Evolutionary conservation across 2,329 filamentous ascomycete species (phyloP), one percentile per base, ranked within the genome.

Genomic region (Fusarium sp.): DNA sequence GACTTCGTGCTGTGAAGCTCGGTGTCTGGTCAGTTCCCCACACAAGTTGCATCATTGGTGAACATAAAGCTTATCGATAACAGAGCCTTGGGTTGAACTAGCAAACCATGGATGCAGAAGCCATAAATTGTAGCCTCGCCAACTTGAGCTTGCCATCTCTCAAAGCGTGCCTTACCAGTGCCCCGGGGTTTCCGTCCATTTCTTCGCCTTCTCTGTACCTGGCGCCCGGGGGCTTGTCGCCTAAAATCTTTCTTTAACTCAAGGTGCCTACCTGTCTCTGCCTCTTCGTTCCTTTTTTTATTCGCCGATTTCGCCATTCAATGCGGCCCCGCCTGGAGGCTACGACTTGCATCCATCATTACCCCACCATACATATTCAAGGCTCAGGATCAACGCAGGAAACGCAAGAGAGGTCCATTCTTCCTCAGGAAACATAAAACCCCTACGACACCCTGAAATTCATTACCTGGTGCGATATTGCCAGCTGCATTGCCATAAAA

Each of bases 51-150:
- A 28, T 73, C 53, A 75, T 72, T 75, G 67, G 57, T 45, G 48
- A 20, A 35, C 16, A 35, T 35, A 35, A 16, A 11, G n/a, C 36
- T 48, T 72, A 77, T 75, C 75, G 73, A 75, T 76, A 77, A 72
- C 20, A 22, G 14, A 39, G 55, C 48, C 65, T 45, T 72, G 60
- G 62, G 48, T 69, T 58, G 42, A 67, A 31, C 62, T 67, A 57
- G 38, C 30, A 62, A 47, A 26, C 50, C 65, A 62, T 57, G 61
- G 72, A 58, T 26, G 44, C 56, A 63, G 65, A 63, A 56, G 53
- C 65, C 63, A 78, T 75, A 77, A 78, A 78, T 73, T 72, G 60
- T 54, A 73, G 69, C 73, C 74, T 78, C 50, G 65, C 42, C 66
- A 74, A 68, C 64, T 72, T 66, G 62, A 75, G 51, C 71, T 74